Base-by-base conservation (phyloP, 345 rosid species). In the Aquilaria sinensis region DNA sequence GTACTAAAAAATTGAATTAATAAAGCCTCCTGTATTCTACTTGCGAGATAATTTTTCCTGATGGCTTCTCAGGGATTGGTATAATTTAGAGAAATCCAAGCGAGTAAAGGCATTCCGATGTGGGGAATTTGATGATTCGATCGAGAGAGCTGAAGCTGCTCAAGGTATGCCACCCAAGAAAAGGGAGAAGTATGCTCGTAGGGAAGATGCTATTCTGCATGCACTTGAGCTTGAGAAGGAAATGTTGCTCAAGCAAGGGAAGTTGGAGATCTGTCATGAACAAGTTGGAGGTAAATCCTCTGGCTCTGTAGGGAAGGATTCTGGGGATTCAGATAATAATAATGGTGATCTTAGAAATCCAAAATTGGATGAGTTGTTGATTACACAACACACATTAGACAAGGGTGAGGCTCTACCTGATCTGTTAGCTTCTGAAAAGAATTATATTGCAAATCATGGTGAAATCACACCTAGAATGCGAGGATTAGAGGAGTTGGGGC, bases 181-280 rank as follows among this genome's bases (percentile, higher is more conserved):
- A 75, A 82, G 98, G 68, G 99, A 95, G 85, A 95, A 95, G 75
- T 95, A 95, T 81, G 99, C 99, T 57, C 96, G 99, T 56, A 77
- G 98, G 63, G 99, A 95, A 81, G 99, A 95, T 74, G 98, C 99
- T 29, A 91, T 95, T 77, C 96, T 91, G 52, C 98, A 95, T 71
- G 99, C 98, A 12, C 96, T 95, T 69, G 99, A 95, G 72, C 96
- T 95, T 41, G 99, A 95, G 77, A 91, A 83, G 80, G 78, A 83
- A 72, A 57, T 85, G 53, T 63, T 80, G 73, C 79, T 65, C 67
- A 84, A 74, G 65, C 88, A 83, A 80, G 89, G 77, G 54, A 82
- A 77, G 63, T 58, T 66, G 3, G 72, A 65, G 60, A 55, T 60
- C 6, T 31, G 70, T 65, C 61, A 66, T 71, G 80, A 65, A 57